Base-by-base conservation (phyloP, 1,284 basidiomycete genomes). In the Cryptococcus sp. region DNA sequence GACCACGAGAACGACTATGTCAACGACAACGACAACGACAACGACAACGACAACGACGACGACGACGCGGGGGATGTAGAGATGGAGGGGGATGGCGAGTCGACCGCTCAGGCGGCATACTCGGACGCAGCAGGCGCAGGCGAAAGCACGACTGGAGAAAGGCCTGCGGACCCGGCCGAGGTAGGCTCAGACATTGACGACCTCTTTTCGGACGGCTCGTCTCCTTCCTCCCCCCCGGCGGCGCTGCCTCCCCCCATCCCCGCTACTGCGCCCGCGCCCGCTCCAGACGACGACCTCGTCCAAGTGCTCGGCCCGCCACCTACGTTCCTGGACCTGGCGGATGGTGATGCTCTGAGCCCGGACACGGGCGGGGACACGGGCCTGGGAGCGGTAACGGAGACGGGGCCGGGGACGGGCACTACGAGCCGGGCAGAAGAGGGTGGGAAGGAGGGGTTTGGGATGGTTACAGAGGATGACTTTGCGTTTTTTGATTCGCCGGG, bases 401-500 rank as follows among this genome's bases (percentile, higher is more conserved):
- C 16, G 18, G 28, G 13, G 16, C 20, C 24, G 24, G 18, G 28
- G 45, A 24, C 6, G 23, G 24, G 16, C 16, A 46, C 7, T 23
- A 46, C 16, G 45, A 46, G 20, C 42, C 42, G 28, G 5, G 28
- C 28, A 9, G 42, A 44, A 9, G 18, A 12, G 1, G 42, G 23
- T 44, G 23, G 42, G 42, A 44, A 23, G 18, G 48, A 16, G 8
- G 48, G 39, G 20, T 33, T 50, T 11, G 37, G 33, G 11, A 18
- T 63, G 35, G 56, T 76, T 44, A 76, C 73, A 5, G 73, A 74
- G 52, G 73, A 74, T 57, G 73, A 76, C 53, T 76, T 76, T 57
- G 68, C 67, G 24, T 76, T 76, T 54, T 72, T 76, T 57, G 73
- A 76, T 61, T 72, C 71, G 21, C 71, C 72, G 1, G 36, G 46